These are phyloP conservation scores for Hordeum pubiflorum DNA, from an alignment of 202 grass and related monocot species.

Conservation along the genomic window DNA sequence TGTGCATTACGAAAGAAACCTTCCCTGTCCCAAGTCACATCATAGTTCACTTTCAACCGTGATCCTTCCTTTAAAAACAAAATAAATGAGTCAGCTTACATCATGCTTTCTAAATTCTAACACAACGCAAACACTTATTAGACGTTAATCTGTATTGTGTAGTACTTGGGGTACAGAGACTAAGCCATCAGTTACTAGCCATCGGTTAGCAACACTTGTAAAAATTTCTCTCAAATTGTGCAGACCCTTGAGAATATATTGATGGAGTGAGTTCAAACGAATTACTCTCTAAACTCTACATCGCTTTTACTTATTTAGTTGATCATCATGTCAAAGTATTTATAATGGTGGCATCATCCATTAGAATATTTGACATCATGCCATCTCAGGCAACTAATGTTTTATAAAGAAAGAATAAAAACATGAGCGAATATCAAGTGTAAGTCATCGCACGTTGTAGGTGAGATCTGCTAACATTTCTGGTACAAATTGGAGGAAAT, in stretches of 20 bases:
- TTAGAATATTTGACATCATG: background rate
- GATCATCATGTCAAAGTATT: background rate
- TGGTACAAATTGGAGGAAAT: background rate
- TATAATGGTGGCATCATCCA: background rate
- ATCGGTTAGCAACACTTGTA: background rate
- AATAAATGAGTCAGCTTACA: slow-evolving; percentile 24
- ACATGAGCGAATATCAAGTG: background rate
- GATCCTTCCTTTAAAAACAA: slow-evolving; percentile 70
- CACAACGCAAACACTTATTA: slow-evolving; percentile 11
- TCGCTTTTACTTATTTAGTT: background rate
- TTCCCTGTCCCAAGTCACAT: slow-evolving; percentile 66
- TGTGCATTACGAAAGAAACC: slow-evolving; percentile 59
- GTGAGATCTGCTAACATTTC: background rate
- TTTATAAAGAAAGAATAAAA: background rate
- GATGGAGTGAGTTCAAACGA: background rate
- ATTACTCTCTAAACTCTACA: background rate
- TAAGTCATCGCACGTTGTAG: background rate
- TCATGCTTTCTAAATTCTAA: background rate
- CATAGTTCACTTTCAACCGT: slow-evolving; percentile 84
- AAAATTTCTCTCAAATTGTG: background rate
- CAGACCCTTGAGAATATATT: background rate
- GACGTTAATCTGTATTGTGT: background rate
- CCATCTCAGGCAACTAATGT: background rate
- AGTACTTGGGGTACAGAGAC: background rate
- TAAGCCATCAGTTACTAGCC: background rate